Evolutionary conservation across 192 early-diverging fungal species (phyloP).

Genomic region (Umbelopsis isabellina): DNA sequence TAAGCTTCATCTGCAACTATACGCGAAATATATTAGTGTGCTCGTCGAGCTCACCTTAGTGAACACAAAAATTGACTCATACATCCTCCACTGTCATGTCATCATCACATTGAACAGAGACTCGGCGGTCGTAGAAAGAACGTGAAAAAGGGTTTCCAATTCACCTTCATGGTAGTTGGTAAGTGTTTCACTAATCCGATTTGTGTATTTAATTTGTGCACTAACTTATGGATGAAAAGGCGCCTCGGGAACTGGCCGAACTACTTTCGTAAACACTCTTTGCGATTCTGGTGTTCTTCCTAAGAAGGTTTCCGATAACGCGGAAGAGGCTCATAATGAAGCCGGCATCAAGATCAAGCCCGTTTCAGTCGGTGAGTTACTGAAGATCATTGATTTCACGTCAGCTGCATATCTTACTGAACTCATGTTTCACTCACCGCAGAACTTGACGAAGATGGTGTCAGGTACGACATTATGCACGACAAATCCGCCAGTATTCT

Average conservation of each 20-base stretch:
- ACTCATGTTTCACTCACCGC: not conserved
- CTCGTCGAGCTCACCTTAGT: not conserved
- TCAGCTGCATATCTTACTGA: not conserved
- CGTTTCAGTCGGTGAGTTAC: constrained; percentile 64
- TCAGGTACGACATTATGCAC: constrained; percentile 54
- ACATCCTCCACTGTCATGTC: constrained; percentile 24
- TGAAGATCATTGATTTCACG: not conserved
- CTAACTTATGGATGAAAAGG: constrained; percentile 49
- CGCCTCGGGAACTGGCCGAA: constrained; percentile 94
- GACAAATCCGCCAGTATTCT: not conserved
- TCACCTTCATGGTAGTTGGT: constrained; percentile 98
- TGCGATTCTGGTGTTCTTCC: constrained; percentile 81
- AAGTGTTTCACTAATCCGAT: constrained; percentile 28
- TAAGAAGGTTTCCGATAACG: constrained; percentile 63
- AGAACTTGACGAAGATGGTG: constrained; percentile 98
- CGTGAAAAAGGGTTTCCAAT: constrained; percentile 94
- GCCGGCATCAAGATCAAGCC: constrained; percentile 91
- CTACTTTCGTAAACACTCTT: constrained; percentile 98
- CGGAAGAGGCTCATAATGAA: constrained; percentile 79
- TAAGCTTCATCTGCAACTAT: constrained; percentile 20
- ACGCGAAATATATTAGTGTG: not conserved
- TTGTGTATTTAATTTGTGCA: not conserved
- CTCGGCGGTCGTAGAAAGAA: constrained; percentile 83
- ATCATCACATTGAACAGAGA: constrained; percentile 56
- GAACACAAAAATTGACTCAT: constrained; percentile 1